Evolutionary conservation across 2,329 filamentous ascomycete species (phyloP), one percentile per base, ranked within the genome.

Genomic region (Dactylonectria macrodidyma): DNA sequence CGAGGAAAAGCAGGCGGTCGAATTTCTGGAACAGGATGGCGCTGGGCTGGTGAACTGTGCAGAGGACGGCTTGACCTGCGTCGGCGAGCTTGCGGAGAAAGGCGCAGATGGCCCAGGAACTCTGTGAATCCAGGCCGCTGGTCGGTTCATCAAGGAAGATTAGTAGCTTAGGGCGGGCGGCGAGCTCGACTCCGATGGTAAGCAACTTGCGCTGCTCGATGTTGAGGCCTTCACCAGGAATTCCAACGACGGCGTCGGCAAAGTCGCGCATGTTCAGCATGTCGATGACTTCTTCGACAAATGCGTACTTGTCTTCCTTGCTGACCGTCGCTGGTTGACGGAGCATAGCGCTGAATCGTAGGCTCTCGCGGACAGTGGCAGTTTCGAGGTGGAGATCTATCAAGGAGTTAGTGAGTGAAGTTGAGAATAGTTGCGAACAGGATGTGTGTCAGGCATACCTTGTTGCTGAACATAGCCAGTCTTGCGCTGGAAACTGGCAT

Each of bases 381-480:
- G 51, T 55, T 33, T 55, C 26, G 30, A 55, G 51, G 22, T 55
- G 51, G 9, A 55, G 51, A 36, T 55, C 51, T 55, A 12, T 12
- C 19, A 14, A 51, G 6, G 47, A 24, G 26, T 51, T 9, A 51
- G 26, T 9, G n/a, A 26, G 9, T 22, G 19, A 54, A 84, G 79
- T 70, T 44, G 41, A 14, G 6, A 16, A 19, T n/a, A n/a, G n/a
- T n/a, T 8, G 16, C 3, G 16, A 3, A 14, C 8, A 5, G 4
- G 4, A 16, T n/a, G 19, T 11, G 30, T 2, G 10, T 24, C 3
- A 26, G 7, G 47, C 54, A 46, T 59, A 65, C 62, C 62, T 73
- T 90, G 88, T 69, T 90, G 88, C 73, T 90, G 88, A 1, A 89
- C 88, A 72, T 90, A 90, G 1, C 89, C 89, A 0, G 87, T 89